Base-by-base conservation (phyloP, 2,329 filamentous ascomycete genomes). In the Penicillium sp. region DNA sequence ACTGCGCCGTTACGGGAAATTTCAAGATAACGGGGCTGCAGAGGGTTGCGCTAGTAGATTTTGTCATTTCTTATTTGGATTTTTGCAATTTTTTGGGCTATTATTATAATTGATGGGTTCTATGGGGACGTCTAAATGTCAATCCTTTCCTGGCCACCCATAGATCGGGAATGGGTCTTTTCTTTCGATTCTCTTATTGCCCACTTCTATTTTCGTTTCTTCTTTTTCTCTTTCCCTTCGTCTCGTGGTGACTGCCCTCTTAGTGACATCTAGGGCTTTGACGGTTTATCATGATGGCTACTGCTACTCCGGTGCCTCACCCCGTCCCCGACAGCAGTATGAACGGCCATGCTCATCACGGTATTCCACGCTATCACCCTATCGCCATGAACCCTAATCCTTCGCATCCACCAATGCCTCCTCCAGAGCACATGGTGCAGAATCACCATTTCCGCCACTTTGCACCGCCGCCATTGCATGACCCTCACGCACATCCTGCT, bases 371-470 rank as follows among this genome's bases (percentile, higher is more conserved):
- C 35, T 69, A 69, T 39, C 67, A 69, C 44, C 66, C 67, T 40
- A 69, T 69, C 55, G 67, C 67, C 44, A 69, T 69, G 59, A 69
- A 69, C 41, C 66, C 67, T 9, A 64, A 63, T 41, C 63, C 63
- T 23, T 52, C 59, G 31, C 63, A 65, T 44, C 63, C 61, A 42
- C 42, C 52, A 44, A 59, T 63, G 42, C 63, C 64, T 14, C 55
- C 55, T 14, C 64, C 63, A 29, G 62, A 67, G 6, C 57, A 65
- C 40, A 59, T 62, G 50, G 57, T 67, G 39, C 61, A 65, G 31
- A 61, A 57, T 44, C 64, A 63, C 44, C 65, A 61, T 50, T 68
- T 60, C 39, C 62, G 62, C 47, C 61, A 54, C 35, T 68, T 57
- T 47, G 59, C 55, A 27, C 62, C 60, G 31, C 62, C 59, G 24